Conservation (phyloP, 2,329 filamentous ascomycete species). For the Cladosporium sp. region DNA sequence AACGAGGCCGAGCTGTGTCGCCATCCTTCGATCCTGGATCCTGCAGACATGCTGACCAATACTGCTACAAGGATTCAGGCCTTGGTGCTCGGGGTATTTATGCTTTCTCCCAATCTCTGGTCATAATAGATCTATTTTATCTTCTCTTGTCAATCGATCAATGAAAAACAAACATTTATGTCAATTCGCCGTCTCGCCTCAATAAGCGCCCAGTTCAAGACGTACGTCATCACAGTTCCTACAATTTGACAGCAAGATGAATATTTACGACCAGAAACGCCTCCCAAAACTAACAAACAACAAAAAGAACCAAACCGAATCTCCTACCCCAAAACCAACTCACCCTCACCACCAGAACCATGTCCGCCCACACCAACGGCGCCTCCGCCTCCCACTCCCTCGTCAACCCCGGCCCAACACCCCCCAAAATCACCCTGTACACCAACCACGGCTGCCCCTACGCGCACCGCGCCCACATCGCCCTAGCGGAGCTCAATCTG, state of each 20-base stretch:
- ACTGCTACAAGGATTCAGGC: too few relatives aligned
- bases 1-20: too few relatives aligned
- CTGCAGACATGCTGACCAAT: constrained; percentile 14
- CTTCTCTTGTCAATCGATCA: neutral
- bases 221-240: constrained; percentile 6
- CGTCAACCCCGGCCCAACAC: neutral
- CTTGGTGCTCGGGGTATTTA: neutral
- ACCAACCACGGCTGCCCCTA: constrained; percentile 68
- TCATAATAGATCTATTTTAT: too few relatives aligned
- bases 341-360: neutral
- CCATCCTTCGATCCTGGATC: too few relatives aligned
- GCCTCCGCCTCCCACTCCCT: constrained; percentile 6
- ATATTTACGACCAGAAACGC: neutral
- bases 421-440: constrained; percentile 60
- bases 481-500: constrained; percentile 28
- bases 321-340: neutral
- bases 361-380: constrained; percentile 12
- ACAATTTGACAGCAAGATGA: neutral
- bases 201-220: constrained; percentile 1
- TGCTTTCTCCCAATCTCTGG: too few relatives aligned
- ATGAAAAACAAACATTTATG: too few relatives aligned
- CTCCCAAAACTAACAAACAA: neutral
- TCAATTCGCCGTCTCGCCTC: constrained; percentile 5
- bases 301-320: neutral
- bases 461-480: constrained; percentile 61